Conservation (phyloP, 768 basidiomycete genomes). For the Boletus eberwhitei region DNA sequence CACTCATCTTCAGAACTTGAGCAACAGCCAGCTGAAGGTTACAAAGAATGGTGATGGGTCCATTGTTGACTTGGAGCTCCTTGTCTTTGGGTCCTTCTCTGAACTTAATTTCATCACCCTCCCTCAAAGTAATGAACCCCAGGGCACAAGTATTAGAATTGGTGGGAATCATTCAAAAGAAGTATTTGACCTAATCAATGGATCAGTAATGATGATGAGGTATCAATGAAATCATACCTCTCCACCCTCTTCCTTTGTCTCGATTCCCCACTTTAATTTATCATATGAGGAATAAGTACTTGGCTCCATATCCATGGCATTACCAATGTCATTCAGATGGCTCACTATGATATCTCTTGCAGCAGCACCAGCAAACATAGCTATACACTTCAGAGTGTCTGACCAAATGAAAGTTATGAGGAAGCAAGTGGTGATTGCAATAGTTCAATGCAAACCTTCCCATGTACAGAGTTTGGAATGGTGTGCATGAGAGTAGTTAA, state of each 20-base stretch:
- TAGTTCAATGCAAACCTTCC: too few species aligned
- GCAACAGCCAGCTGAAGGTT: constrained; percentile 5
- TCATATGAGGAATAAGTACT: not conserved
- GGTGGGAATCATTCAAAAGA: not conserved
- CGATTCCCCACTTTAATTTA: not conserved
- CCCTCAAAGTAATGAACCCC: not conserved
- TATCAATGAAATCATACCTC: not conserved
- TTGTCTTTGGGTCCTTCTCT: not conserved
- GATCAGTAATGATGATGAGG: not conserved
- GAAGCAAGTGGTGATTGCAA: not conserved
- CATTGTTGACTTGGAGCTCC: not conserved
- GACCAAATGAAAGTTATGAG: not conserved
- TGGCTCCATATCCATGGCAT: not conserved
- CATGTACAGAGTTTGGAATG: not conserved
- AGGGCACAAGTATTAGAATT: not conserved
- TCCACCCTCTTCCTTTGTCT: not conserved
- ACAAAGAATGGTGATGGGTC: not conserved
- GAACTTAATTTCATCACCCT: constrained; percentile 3
- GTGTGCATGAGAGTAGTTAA: not conserved
- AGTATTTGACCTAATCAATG: not conserved
- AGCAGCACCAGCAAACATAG: not conserved
- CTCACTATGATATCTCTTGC: not conserved
- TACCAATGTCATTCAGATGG: not conserved
- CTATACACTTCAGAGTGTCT: not conserved
- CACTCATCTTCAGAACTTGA: constrained; percentile 7